phyloP scores from a whole-genome alignment of 2,329 filamentous ascomycete species.

The Cercospora zeina region DNA sequence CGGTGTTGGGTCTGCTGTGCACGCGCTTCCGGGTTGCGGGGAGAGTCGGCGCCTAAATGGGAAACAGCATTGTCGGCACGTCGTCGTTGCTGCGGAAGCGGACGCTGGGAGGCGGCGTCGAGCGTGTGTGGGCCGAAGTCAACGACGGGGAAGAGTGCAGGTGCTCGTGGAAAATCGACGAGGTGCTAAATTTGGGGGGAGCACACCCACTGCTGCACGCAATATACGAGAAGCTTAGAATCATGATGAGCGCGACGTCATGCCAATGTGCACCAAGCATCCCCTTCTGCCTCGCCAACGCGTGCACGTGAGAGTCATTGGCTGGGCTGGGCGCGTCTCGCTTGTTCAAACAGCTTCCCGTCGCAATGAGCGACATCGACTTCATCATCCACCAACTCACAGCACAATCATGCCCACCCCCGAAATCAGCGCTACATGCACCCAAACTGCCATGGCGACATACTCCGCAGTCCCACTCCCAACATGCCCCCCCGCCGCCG shows the following conservation, averaged over 20 bases:
- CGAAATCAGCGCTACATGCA: conserved; percentile 31
- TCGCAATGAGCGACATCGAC: background rate
- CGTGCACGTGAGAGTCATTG: no score
- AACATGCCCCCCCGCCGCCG: conserved; percentile 24
- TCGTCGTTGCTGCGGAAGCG: conserved; percentile 37
- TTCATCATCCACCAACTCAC: background rate
- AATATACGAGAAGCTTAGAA: conserved; percentile 23
- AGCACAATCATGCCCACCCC: conserved; percentile 35
- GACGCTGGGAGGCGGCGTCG: conserved; percentile 25
- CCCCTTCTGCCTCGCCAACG: no score
- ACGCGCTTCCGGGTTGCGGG: conserved; percentile 11
- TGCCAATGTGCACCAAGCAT: no score
- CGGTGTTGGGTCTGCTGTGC: background rate
- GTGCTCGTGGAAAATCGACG: conserved; percentile 19
- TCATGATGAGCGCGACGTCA: no score
- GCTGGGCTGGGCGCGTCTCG: no score
- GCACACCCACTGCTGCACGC: conserved; percentile 17
- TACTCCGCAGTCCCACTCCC: conserved; percentile 24
- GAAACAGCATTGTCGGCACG: conserved; percentile 30
- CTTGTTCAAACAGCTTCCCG: background rate
- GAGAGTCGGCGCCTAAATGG: conserved; percentile 19
- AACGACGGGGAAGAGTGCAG: no score
- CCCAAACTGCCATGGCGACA: conserved; percentile 30
- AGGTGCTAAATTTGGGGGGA: conserved; percentile 14
- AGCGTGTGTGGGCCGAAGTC: no score